phyloP scores from a whole-genome alignment of 306 rosid genomes.

The Canavalia gladiata region DNA sequence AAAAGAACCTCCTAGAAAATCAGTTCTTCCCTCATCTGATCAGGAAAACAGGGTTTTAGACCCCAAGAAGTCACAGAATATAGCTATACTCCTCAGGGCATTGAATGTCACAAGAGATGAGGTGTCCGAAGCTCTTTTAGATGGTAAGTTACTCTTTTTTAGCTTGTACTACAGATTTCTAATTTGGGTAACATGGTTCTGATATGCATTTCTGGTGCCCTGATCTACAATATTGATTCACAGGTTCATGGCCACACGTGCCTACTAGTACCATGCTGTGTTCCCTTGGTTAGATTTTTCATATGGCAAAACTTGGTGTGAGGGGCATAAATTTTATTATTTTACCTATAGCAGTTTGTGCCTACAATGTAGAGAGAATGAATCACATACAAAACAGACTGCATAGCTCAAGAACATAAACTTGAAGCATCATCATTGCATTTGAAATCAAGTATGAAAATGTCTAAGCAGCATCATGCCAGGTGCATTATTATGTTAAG shows the following conservation, averaged over 20 bases:
- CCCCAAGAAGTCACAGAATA: conserved; percentile 97
- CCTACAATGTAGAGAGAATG: conserved; percentile 32
- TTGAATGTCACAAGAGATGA: conserved; percentile 93
- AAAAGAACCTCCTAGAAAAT: conserved; percentile 68
- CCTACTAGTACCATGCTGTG: conserved; percentile 3
- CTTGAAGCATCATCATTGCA: conserved; percentile 52
- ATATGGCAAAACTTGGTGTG: conserved; percentile 31
- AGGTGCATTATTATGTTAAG: conserved; percentile 48
- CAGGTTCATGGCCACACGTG: conserved; percentile 15
- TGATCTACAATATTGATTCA: conserved; percentile 13
- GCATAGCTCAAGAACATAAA: conserved; percentile 38
- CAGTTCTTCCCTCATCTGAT: conserved; percentile 79
- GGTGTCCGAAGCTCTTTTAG: conserved; percentile 91
- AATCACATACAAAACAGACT: conserved; percentile 28
- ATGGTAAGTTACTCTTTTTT: conserved; percentile 66
- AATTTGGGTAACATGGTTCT: conserved; percentile 29
- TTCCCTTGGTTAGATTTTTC: conserved; percentile 13
- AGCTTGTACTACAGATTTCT: conserved; percentile 33
- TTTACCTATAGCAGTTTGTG: conserved; percentile 15
- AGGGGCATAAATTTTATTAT: neutral
- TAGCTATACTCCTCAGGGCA: conserved; percentile 93
- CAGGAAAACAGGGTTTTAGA: conserved; percentile 86
- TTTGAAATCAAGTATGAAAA: conserved; percentile 37
- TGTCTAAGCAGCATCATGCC: conserved; percentile 50
- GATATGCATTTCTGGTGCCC: neutral